These are phyloP conservation scores for Priceomyces haplophilus DNA, from an alignment of 805 yeast genomes.

Conservation along the genomic window DNA sequence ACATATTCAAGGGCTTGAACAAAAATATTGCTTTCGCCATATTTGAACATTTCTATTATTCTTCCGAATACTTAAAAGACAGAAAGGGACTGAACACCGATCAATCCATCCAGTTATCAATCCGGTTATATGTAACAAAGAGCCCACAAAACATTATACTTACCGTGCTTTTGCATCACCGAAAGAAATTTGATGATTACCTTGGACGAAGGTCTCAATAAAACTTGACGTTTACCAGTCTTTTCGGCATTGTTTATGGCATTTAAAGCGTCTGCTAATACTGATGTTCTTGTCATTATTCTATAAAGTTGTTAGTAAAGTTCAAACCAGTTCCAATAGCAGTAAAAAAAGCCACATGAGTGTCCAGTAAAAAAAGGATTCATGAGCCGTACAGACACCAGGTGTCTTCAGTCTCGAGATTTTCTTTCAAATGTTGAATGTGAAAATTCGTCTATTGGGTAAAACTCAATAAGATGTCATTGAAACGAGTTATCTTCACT, in stretches of 20 bases:
- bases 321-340: conserved; percentile 2
- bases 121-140: conserved; percentile 51
- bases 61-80: conserved; percentile 98
- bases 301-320: conserved; percentile 13
- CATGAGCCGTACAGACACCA: conserved; percentile 26
- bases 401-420: conserved; percentile 28
- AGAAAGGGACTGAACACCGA: conserved; percentile 84
- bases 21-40: conserved; percentile 47
- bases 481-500: not conserved
- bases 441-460: conserved; percentile 8
- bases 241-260: conserved; percentile 98
- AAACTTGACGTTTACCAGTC: conserved; percentile 98
- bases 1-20: conserved; percentile 44
- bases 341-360: conserved; percentile 33
- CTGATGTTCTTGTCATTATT: conserved; percentile 95
- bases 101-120: conserved; percentile 98
- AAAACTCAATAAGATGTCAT: conserved; percentile 4
- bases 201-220: conserved; percentile 97
- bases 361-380: conserved; percentile 33
- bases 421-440: conserved; percentile 13
- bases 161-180: conserved; percentile 90
- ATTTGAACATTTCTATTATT: conserved; percentile 28
- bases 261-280: conserved; percentile 97
- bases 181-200: conserved; percentile 94
- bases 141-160: conserved; percentile 12